phyloP scores from a whole-genome alignment of 257 asterid genomes.

The Jaltomata sinuosa region DNA sequence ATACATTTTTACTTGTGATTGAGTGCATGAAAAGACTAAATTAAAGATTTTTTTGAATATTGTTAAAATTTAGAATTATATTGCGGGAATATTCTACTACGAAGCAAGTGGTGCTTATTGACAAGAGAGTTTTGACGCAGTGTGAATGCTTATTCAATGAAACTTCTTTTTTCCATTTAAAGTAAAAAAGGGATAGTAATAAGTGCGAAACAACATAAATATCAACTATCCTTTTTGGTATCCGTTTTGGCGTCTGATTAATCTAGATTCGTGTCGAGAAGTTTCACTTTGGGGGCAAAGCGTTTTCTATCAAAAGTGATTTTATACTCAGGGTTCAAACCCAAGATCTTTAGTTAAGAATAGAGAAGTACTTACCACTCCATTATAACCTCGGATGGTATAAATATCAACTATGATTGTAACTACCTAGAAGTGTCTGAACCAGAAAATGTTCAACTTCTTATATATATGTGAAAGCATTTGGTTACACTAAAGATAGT shows the following conservation, averaged over 20 bases:
- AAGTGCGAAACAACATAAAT: not conserved
- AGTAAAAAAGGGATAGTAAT: not conserved
- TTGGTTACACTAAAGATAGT: not conserved
- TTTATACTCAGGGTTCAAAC: not conserved
- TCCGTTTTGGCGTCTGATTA: not conserved
- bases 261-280: not conserved
- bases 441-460: not conserved
- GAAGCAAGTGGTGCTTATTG: not conserved
- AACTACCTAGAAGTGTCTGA: not conserved
- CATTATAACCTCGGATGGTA: not conserved
- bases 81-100: not conserved
- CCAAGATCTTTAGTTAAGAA: fast-evolving
- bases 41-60: not conserved
- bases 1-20: not conserved
- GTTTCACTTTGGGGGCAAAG: not conserved
- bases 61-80: not conserved
- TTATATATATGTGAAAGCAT: not conserved
- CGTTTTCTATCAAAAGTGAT: too few relatives aligned
- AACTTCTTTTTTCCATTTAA: not conserved
- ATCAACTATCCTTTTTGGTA: not conserved
- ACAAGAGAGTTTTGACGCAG: not conserved
- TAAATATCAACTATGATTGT: not conserved
- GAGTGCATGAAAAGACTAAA: not conserved
- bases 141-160: not conserved
- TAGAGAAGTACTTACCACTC: not conserved